A percentile compares a stretch with the other conserved stretches of the same genome.
Evolutionary conservation across 202 grass and related monocot genomes (phyloP).

Genomic region (Hordeum pubiflorum): DNA sequence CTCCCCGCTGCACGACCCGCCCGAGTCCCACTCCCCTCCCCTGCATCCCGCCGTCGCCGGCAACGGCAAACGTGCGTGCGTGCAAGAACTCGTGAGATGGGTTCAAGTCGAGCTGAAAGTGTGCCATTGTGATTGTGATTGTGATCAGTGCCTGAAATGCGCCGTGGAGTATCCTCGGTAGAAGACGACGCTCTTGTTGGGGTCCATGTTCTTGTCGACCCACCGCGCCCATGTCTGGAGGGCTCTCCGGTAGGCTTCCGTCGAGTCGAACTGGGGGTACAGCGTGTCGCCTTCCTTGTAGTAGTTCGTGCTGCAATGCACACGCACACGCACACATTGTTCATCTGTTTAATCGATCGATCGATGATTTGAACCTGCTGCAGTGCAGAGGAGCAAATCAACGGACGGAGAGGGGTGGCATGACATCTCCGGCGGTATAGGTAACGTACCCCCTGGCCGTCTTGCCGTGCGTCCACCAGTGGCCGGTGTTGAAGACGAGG

Average conservation of each 20-base stretch:
- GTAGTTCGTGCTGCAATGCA: constrained; percentile 60
- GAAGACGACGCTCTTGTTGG: constrained; percentile 54
- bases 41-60: constrained; percentile 4
- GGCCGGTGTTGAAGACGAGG: constrained; percentile 87
- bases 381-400: too few relatives aligned
- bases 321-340: neutral
- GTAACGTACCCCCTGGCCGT: constrained; percentile 65
- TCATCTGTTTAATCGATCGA: neutral
- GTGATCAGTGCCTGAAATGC: constrained; percentile 56
- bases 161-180: constrained; percentile 85
- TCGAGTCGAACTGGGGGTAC: constrained; percentile 63
- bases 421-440: neutral
- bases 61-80: too few relatives aligned
- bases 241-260: constrained; percentile 62
- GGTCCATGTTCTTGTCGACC: constrained; percentile 77
- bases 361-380: neutral
- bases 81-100: neutral
- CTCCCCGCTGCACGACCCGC: constrained; percentile 82
- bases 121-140: too few relatives aligned
- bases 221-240: constrained; percentile 71
- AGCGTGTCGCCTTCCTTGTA: constrained; percentile 61
- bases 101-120: neutral
- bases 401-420: neutral
- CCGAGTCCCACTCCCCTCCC: constrained; percentile 88
- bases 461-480: constrained; percentile 99